Conservation (phyloP, 2,329 filamentous ascomycete genomes). For the Mollisia scopiformis region DNA sequence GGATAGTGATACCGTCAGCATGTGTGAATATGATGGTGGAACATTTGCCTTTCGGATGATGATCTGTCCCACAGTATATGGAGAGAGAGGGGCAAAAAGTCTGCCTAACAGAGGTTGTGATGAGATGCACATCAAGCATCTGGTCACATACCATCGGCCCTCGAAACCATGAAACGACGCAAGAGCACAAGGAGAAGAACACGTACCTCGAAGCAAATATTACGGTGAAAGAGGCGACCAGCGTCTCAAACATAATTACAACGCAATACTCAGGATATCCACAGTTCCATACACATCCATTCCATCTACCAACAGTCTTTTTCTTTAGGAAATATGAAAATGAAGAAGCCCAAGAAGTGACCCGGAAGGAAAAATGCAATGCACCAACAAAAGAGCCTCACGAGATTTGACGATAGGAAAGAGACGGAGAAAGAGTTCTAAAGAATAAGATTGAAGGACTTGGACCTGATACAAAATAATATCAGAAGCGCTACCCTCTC, state of each 20-base stretch:
- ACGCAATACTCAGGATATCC: constrained; percentile 24
- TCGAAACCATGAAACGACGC: constrained; percentile 1
- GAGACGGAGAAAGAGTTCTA: neutral
- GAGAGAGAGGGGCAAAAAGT: neutral
- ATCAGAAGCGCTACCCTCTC: neutral
- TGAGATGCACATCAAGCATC: neutral
- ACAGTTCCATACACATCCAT: constrained; percentile 10
- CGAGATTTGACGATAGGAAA: neutral
- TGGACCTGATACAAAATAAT: neutral
- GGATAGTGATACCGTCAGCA: constrained; percentile 23
- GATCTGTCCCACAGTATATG: constrained; percentile 5
- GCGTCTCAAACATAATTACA: constrained; percentile 39
- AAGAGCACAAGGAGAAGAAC: neutral
- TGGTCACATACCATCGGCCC: neutral
- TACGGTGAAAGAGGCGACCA: constrained; percentile 34
- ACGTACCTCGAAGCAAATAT: constrained; percentile 35
- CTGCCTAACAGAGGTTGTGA: too few relatives aligned
- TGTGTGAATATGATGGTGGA: neutral
- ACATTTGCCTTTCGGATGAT: neutral
- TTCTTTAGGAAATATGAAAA: neutral
- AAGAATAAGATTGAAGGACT: constrained; percentile 1
- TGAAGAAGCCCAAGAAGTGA: neutral
- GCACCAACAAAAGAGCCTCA: constrained; percentile 2
- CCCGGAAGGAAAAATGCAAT: neutral
- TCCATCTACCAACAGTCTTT: constrained; percentile 11